Conservation (phyloP, 2,329 filamentous ascomycete genomes). For the Dactylonectria macrodidyma region DNA sequence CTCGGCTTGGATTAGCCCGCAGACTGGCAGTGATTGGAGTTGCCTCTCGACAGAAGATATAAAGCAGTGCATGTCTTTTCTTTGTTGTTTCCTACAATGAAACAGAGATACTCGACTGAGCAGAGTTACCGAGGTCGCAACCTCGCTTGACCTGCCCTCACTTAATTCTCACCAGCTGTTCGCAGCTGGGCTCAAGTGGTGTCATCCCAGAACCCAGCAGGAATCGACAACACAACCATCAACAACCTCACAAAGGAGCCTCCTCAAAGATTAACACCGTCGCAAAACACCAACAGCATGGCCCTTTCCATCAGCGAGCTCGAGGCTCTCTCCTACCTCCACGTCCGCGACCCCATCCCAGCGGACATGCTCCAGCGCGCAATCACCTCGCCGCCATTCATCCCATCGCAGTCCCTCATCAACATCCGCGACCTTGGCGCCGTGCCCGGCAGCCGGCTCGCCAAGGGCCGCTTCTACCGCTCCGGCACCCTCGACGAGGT, state of each 20-base stretch:
- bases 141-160: not conserved
- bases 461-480: constrained; percentile 61
- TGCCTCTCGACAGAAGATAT: not conserved
- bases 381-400: constrained; percentile 62
- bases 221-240: not conserved
- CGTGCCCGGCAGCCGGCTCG: constrained; percentile 58
- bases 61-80: not conserved
- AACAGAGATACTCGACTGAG: not conserved
- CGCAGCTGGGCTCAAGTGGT: not conserved
- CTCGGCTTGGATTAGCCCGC: too few relatives aligned
- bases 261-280: not conserved
- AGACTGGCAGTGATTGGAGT: too few relatives aligned
- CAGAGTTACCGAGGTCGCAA: not conserved
- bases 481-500: constrained; percentile 60
- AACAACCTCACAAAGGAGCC: not conserved
- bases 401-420: constrained; percentile 62
- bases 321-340: constrained; percentile 58
- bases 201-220: not conserved
- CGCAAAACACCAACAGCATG: constrained; percentile 32
- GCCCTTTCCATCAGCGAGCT: constrained; percentile 44
- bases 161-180: not conserved
- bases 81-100: not conserved
- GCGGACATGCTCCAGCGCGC: constrained; percentile 53
- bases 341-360: constrained; percentile 58
- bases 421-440: constrained; percentile 67